Base-by-base conservation (phyloP, 73 alveolate genomes). In the Paraurostyla sp. region DNA sequence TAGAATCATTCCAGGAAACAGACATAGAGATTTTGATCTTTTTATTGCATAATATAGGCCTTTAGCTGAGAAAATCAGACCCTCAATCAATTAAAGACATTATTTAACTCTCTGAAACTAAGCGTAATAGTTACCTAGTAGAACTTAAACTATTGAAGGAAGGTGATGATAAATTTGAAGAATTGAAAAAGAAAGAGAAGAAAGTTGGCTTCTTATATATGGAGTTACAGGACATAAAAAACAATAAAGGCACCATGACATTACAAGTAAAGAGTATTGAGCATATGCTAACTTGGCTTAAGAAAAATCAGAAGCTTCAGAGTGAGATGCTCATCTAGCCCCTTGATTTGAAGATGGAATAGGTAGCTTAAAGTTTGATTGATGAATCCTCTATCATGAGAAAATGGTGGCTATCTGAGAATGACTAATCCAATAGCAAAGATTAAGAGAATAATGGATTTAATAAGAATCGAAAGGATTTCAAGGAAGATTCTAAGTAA, bases 31-130 rank as follows among this genome's bases (percentile, higher is more conserved):
- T 76, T 38, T 57, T 91, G n/a, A 49, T 91, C 56, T 84, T 84
- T 59, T 46, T 91, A 20, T 68, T 91, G 71, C 96, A 91, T 63
- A 91, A 91, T 60, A 80, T 91, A 7, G 96, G 96, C 4, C 59
- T 76, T 22, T 57, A 58, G 38, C 48, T 91, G 58, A 68, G 96
- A 45, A 91, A 91, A 42, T 90, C 71, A 16, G 86, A 85, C 30
- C 93, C 96, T 4, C 57, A 30, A 56, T 49, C 85, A 13, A 30
- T 84, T 16, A 84, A 80, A 57, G 92, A 82, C n/a, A 36, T 91
- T 1, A 38, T 75, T n/a, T 9, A 45, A 22, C 43, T 71, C 36
- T 62, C 87, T 15, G 93, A 85, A 71, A 68, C 45, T 23, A 91
- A 91, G 85, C 84, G 71, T 46, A 85, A 62, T 35, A 15, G 48